Percentiles rank a stretch among this genome's conserved stretches.
phyloP scores from a whole-genome alignment of 78 protist species.

The Chrysochromulina tobinii region DNA sequence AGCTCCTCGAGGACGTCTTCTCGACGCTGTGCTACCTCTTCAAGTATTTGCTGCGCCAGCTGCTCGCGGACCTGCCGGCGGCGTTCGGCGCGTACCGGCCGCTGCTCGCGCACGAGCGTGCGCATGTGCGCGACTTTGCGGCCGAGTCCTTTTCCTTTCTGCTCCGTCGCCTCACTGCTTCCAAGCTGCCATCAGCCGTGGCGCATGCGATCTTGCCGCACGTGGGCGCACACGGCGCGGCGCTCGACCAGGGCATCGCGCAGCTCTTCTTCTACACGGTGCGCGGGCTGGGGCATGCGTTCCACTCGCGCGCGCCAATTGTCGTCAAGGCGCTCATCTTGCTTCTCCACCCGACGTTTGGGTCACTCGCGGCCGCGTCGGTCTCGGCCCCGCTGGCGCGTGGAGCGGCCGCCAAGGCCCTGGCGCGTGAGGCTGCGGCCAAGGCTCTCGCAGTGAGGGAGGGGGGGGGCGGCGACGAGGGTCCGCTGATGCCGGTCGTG shows the following conservation, averaged over 20 bases:
- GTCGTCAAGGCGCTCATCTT: not conserved
- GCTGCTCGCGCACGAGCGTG: not conserved
- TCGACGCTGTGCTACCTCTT: not conserved
- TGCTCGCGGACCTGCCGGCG: not conserved
- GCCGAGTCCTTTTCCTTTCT: not conserved
- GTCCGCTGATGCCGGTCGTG: not conserved
- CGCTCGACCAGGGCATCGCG: conserved; percentile 4
- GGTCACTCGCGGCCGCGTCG: not conserved
- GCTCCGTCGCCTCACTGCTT: not conserved
- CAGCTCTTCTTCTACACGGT: not conserved
- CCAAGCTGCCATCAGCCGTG: not conserved
- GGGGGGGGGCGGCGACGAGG: no score
- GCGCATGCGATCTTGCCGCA: not conserved
- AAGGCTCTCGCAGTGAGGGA: no score
- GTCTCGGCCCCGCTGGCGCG: not conserved
- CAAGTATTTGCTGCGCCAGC: not conserved
- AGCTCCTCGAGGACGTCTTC: not conserved
- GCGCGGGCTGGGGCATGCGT: not conserved
- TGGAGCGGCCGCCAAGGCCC: not conserved
- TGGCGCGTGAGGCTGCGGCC: no score
- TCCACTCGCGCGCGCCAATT: not conserved
- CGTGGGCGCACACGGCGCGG: not conserved
- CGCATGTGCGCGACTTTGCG: conserved; percentile 1
- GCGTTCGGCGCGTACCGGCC: not conserved
- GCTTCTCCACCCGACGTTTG: not conserved